Evolutionary conservation across 345 rosid species (phyloP), one percentile per base, ranked within the genome.

Genomic region (Arabis hirsuta): DNA sequence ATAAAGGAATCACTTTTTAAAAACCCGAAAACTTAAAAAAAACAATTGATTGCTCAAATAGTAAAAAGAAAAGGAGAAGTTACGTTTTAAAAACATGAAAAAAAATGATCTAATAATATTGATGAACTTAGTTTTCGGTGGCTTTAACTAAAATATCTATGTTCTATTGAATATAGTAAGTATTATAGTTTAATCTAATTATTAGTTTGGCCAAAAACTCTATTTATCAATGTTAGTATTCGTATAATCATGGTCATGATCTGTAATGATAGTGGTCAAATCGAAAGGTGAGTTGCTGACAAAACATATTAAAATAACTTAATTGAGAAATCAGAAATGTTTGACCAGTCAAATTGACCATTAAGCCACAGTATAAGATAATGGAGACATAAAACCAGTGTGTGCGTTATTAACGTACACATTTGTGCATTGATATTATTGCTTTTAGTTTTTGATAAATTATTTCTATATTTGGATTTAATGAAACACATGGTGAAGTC

Each of bases 401-500:
- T 59, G 51, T 62, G 63, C 20, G 13, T 55, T 46, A 72, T 31
- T 72, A 63, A 55, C 65, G 43, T 64, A 73, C 78, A 57, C 12
- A 57, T 36, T 34, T 26, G 22, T 14, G 64, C 47, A n/a, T 45
- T 54, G 41, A 44, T 7, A 16, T 42, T 69, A 6, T 27, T 52
- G 51, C 11, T 51, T 66, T 44, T n/a, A 13, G 16, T 41, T 54
- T 3, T 50, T 44, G 69, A 64, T 57, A 24, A 34, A 64, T 27
- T 36, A 46, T 34, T 55, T 55, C 24, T 55, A 36, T 67, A 61
- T 67, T 34, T 75, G 64, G 58, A 29, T 36, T 19, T 20, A 52
- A 14, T 3, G 34, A 65, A 47, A 56, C 82, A 81, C 83, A 80
- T 80, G 87, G 73, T 56, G 62, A 63, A 58, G 71, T 78, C 76